Conservation (phyloP, 345 rosid genomes). For the Arabidopsis arenosa region DNA sequence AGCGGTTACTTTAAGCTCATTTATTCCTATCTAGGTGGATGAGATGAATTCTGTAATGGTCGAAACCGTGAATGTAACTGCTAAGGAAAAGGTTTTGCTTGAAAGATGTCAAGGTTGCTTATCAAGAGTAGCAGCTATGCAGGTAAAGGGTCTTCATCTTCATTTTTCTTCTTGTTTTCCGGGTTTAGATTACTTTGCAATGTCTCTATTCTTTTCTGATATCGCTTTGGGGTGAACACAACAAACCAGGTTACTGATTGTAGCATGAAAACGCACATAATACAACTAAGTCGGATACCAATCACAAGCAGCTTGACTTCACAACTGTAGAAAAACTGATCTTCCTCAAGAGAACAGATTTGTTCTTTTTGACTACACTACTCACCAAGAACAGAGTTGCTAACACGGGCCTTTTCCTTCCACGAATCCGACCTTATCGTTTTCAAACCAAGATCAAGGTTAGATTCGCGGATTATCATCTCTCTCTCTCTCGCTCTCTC, state of each 20-base stretch:
- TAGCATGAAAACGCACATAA: slow-evolving; percentile 93
- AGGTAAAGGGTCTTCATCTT: slow-evolving; percentile 53
- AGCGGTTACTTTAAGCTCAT: background rate
- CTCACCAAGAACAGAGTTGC: slow-evolving; percentile 62
- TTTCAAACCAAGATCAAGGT: slow-evolving; percentile 48
- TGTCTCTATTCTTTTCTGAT: slow-evolving; percentile 22
- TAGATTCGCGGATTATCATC: slow-evolving; percentile 27
- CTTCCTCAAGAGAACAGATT: slow-evolving; percentile 43
- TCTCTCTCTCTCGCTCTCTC: background rate
- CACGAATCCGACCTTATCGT: slow-evolving; percentile 48
- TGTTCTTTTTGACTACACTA: slow-evolving; percentile 60
- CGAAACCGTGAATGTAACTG: slow-evolving; percentile 70
- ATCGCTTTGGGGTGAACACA: background rate
- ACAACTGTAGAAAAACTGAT: slow-evolving; percentile 75
- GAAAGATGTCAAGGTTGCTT: slow-evolving; percentile 79
- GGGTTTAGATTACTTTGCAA: background rate
- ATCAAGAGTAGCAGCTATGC: slow-evolving; percentile 74
- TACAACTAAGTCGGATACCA: slow-evolving; percentile 68
- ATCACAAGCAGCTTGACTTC: slow-evolving; percentile 74
- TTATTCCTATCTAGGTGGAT: slow-evolving; percentile 60
- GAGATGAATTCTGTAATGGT: slow-evolving; percentile 70
- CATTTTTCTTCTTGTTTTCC: slow-evolving; percentile 6
- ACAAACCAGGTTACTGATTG: slow-evolving; percentile 74
- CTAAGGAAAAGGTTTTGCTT: slow-evolving; percentile 76
- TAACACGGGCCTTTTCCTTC: slow-evolving; percentile 38